Conservation (phyloP, 2,329 filamentous ascomycete genomes). For the Talaromyces sp. region DNA sequence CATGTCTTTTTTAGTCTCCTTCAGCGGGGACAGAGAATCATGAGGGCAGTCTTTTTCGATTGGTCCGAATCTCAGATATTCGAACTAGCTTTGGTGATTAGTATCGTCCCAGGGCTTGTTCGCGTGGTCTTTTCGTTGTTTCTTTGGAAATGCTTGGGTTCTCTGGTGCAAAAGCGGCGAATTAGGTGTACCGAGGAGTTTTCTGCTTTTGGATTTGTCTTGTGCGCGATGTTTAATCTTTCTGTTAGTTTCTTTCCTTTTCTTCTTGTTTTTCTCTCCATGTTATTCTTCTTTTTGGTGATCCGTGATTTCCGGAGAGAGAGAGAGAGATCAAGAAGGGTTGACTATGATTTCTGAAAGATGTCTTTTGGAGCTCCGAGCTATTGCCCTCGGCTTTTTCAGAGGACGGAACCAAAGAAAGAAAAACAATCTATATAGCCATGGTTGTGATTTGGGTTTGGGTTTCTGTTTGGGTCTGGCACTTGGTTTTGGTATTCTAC, state of each 20-base stretch:
- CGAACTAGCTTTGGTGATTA: background rate
- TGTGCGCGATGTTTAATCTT: constrained; percentile 1
- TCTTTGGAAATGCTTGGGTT: background rate
- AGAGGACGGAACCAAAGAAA: background rate
- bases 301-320: too few species aligned
- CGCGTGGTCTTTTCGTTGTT: too few species aligned
- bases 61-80: too few species aligned
- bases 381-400: background rate
- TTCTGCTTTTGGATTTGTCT: constrained; percentile 2
- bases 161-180: background rate
- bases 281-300: too few species aligned
- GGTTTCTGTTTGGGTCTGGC: constrained; percentile 5
- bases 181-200: background rate
- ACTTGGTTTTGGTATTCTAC: constrained; percentile 4
- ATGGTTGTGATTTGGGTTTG: background rate
- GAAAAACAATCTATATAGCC: background rate
- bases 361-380: background rate
- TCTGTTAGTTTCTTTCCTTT: background rate
- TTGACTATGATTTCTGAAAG: too few species aligned
- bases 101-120: background rate
- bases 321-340: too few species aligned
- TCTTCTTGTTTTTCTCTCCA: too few species aligned
- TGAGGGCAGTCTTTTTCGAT: background rate
- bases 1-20: background rate
- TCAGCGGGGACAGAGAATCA: background rate